phyloP scores from a whole-genome alignment of 2,329 filamentous ascomycete genomes.

The Botrytis byssoidea region DNA sequence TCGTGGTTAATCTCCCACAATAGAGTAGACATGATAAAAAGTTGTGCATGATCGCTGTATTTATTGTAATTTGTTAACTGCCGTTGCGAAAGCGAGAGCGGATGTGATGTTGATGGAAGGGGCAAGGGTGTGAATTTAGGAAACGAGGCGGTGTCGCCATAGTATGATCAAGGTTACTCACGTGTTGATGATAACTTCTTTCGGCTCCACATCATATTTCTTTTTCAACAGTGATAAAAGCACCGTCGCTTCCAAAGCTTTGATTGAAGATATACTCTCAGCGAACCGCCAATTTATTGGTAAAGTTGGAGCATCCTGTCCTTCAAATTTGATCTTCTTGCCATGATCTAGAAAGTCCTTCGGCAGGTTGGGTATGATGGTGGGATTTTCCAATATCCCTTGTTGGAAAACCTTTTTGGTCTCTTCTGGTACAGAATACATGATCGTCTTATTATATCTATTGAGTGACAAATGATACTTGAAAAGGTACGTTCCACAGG shows the following conservation, averaged over 20 bases:
- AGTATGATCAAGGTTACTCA: constrained; percentile 28
- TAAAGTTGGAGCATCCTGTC: constrained; percentile 45
- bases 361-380: constrained; percentile 2
- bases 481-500: not conserved
- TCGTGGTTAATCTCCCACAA: constrained; percentile 19
- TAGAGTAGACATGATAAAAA: constrained; percentile 32
- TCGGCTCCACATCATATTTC: constrained; percentile 46
- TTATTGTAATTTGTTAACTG: not conserved
- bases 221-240: constrained; percentile 45
- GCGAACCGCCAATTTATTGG: constrained; percentile 58
- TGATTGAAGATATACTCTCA: constrained; percentile 51
- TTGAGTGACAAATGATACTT: not conserved
- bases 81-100: constrained; percentile 37
- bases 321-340: constrained; percentile 43
- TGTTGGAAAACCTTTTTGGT: constrained; percentile 1
- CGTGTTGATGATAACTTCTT: constrained; percentile 49
- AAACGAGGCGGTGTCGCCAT: not conserved
- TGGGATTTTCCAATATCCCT: not conserved
- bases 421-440: constrained; percentile 15
- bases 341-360: not conserved
- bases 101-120: constrained; percentile 33
- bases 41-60: not conserved
- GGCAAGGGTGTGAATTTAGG: not conserved
- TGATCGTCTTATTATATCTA: not conserved
- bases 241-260: constrained; percentile 49